Evolutionary conservation across 345 rosid species (phyloP).

Genomic region (Clarkia xantiana): DNA sequence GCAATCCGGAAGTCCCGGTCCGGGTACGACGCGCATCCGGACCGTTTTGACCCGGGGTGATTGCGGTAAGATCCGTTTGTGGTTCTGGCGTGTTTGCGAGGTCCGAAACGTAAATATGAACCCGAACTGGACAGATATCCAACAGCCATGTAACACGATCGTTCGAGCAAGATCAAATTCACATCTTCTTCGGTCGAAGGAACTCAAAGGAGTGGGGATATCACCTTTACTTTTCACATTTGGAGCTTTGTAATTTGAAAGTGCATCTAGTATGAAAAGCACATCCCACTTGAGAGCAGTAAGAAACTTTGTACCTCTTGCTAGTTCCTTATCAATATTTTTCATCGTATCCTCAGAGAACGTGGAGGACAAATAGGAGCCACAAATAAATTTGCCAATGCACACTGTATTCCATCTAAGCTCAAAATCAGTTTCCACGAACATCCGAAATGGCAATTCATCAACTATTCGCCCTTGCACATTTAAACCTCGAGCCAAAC

Average conservation of each 20-base stretch:
- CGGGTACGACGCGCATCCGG: too few relatives aligned
- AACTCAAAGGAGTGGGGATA: constrained; percentile 2
- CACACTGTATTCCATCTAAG: neutral
- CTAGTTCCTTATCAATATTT: constrained; percentile 61
- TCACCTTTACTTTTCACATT: too few relatives aligned
- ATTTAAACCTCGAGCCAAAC: constrained; percentile 26
- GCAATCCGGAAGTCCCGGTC: too few relatives aligned
- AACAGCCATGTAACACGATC: constrained; percentile 68
- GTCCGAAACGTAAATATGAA: too few relatives aligned
- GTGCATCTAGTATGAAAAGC: too few relatives aligned
- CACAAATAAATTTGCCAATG: constrained; percentile 27
- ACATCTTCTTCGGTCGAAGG: constrained; percentile 58
- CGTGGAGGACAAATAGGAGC: constrained; percentile 49
- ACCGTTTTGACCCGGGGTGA: too few relatives aligned
- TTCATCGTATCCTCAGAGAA: constrained; percentile 45
- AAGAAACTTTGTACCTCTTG: constrained; percentile 63
- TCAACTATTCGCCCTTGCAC: constrained; percentile 35
- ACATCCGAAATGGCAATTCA: constrained; percentile 6
- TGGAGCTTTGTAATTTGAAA: too few relatives aligned
- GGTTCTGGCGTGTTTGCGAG: too few relatives aligned
- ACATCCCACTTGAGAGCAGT: too few relatives aligned
- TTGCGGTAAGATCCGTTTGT: too few relatives aligned
- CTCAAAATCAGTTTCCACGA: neutral
- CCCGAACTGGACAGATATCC: too few relatives aligned
- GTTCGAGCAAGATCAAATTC: constrained; percentile 61